Evolutionary conservation across 805 yeast genomes (phyloP), one percentile per base, ranked within the genome.

Genomic region (Saturnispora ahearnii): DNA sequence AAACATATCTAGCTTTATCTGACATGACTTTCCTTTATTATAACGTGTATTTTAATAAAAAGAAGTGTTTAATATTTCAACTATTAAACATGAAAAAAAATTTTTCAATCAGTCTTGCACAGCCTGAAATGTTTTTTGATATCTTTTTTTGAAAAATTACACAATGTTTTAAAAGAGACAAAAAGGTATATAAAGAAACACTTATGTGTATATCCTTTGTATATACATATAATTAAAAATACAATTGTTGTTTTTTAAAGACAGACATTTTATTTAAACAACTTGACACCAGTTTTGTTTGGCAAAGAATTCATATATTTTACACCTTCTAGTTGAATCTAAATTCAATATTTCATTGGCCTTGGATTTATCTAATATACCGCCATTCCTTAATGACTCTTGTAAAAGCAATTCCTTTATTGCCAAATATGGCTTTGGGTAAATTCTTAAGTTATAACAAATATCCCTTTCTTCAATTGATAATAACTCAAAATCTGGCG

Each of bases 381-480:
- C 98, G 37, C 95, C 95, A 41, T 85, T 82, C 56, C 87, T 81
- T 37, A 90, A 70, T 31, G 95, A 79, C 62, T 90, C 96, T 58
- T 95, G 79, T 72, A 93, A 88, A 50, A 93, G 66, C 3, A 87
- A 80, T 63, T 87, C 96, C 62, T 93, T 93, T 55, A 93, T 87
- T 2, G 95, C 96, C 53, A 93, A 70, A 61, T 91, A 93, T 3
- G 98, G 95, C 64, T 93, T 91, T 13, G 99, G 99, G 50, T 85
- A 68, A 10, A 95, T 83, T 54, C 95, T 79, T 53, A 95, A 72
- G 45, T 81, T 84, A 4, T 90, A 74, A 68, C 99, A 95, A 44
- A 93, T 68, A 49, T 78, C 80, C 63, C 84, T 91, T 63, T 93
- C 99, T 50, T 87, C 96, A n/a, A 81, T 78, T 1, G 95, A 84